Evolutionary conservation across 2,329 filamentous ascomycete genomes (phyloP).

Genomic region (Claviceps quebecensis): DNA sequence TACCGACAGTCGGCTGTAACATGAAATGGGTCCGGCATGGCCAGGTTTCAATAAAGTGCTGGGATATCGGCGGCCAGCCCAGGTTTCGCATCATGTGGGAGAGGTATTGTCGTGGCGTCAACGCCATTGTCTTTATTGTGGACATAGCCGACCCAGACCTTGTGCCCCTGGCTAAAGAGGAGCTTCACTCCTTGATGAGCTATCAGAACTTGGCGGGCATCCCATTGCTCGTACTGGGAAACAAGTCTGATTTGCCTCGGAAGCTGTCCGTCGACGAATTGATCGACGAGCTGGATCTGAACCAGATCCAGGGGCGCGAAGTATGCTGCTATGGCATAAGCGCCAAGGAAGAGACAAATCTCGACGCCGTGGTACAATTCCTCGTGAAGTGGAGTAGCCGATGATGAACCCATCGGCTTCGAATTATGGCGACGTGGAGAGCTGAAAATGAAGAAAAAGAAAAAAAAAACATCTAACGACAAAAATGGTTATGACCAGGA

Average conservation of each 20-base stretch:
- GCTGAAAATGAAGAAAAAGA: background rate
- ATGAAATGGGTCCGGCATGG: slow-evolving; percentile 97
- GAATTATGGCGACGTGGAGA: background rate
- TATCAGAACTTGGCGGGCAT: slow-evolving; percentile 79
- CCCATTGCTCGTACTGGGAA: slow-evolving; percentile 83
- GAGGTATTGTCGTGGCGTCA: slow-evolving; percentile 91
- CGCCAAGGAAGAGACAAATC: slow-evolving; percentile 96
- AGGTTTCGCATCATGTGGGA: slow-evolving; percentile 99
- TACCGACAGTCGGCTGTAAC: slow-evolving; percentile 97
- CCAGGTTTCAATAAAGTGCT: slow-evolving; percentile 97
- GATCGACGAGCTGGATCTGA: slow-evolving; percentile 84
- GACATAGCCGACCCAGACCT: slow-evolving; percentile 79
- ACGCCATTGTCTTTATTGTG: slow-evolving; percentile 96
- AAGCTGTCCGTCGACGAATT: slow-evolving; percentile 88
- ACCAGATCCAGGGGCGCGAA: slow-evolving; percentile 77
- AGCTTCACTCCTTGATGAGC: slow-evolving; percentile 77
- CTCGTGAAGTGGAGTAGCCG: slow-evolving; percentile 77
- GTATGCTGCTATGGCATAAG: slow-evolving; percentile 98
- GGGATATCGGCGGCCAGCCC: slow-evolving; percentile 95
- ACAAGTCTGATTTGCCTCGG: slow-evolving; percentile 90
- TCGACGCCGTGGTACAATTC: slow-evolving; percentile 94
- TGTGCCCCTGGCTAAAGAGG: slow-evolving; percentile 75
- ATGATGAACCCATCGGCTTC: slow-evolving; percentile 25
- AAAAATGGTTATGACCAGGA: slow-evolving; percentile 6
- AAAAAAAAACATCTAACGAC: background rate